Evolutionary conservation across 257 asterid genomes (phyloP).

Genomic region (Capsicum rhomboideum): DNA sequence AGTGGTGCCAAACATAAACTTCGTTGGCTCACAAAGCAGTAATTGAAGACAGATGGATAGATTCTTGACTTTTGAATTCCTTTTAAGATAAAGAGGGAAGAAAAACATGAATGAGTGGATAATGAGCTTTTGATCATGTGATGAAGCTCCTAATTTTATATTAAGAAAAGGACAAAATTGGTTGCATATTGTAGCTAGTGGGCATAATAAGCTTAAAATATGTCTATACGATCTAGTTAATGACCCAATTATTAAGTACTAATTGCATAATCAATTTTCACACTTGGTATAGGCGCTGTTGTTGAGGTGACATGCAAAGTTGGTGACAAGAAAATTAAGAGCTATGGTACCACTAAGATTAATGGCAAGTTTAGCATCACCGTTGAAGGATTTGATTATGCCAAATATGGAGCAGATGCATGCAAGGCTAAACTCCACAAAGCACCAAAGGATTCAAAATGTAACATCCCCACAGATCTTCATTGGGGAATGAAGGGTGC

Average conservation of each 20-base stretch:
- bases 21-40: neutral
- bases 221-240: neutral
- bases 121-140: neutral
- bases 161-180: neutral
- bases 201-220: neutral
- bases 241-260: neutral
- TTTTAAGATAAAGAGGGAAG: neutral
- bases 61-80: neutral
- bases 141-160: neutral
- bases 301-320: slow-evolving; percentile 64
- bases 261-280: neutral
- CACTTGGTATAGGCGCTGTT: slow-evolving; percentile 45
- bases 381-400: slow-evolving; percentile 44
- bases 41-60: neutral
- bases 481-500: slow-evolving; percentile 62
- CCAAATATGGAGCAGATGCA: slow-evolving; percentile 52
- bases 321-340: slow-evolving; percentile 44
- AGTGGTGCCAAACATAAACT: neutral
- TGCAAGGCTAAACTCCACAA: slow-evolving; percentile 68
- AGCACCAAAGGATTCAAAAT: slow-evolving; percentile 55
- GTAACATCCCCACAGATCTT: slow-evolving; percentile 41
- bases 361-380: slow-evolving; percentile 58
- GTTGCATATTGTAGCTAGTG: neutral
- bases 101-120: neutral
- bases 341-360: slow-evolving; percentile 58